These are phyloP conservation scores for Vaccinium macrocarpon DNA, from an alignment of 148 eudicot genomes.

Conservation along the genomic window DNA sequence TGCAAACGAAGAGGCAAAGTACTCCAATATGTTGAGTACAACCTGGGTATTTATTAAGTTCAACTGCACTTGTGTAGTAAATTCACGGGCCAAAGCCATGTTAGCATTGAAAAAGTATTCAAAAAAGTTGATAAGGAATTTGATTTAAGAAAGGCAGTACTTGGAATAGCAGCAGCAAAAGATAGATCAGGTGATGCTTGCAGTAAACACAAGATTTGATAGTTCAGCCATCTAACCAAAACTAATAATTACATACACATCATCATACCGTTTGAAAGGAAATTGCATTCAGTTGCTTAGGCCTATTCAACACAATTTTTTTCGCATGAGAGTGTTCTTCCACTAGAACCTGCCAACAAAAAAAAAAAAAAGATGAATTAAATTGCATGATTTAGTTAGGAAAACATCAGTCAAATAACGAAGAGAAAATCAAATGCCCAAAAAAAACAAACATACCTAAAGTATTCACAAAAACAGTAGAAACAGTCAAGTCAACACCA, in stretches of 20 bases:
- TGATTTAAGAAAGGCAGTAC: not conserved
- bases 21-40: no score
- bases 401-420: not conserved
- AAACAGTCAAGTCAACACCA: not conserved
- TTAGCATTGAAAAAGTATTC: not conserved
- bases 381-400: not conserved
- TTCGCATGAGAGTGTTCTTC: slow-evolving; percentile 40
- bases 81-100: not conserved
- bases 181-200: not conserved
- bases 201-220: not conserved
- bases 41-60: not conserved
- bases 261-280: slow-evolving; percentile 63
- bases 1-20: not conserved
- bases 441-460: not conserved
- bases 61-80: not conserved
- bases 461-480: not conserved
- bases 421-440: not conserved
- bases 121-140: not conserved
- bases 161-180: not conserved
- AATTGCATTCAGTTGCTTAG: slow-evolving; percentile 91
- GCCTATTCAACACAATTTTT: slow-evolving; percentile 59
- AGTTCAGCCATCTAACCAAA: not conserved
- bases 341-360: slow-evolving; percentile 61
- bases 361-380: not conserved
- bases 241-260: not conserved